Base-by-base conservation (phyloP, 805 yeast genomes). In the Maudiozyma saulgeensis region DNA sequence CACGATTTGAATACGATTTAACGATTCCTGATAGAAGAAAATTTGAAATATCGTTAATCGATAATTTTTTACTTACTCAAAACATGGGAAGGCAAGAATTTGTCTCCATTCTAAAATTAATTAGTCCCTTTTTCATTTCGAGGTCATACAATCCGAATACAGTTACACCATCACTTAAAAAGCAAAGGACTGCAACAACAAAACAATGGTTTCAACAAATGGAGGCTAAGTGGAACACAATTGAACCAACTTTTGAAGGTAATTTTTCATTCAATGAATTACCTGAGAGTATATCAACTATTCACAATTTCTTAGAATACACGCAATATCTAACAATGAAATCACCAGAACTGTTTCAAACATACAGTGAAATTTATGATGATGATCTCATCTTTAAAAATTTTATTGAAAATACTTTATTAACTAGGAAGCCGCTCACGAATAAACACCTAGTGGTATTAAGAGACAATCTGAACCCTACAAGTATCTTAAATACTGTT, bases 51-150 rank as follows among this genome's bases (percentile, higher is more conserved):
- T 54, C 67, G 3, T 44, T 79, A 43, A 73, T 79, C 6, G 69
- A 74, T 16, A 58, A 73, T 44, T 68, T 81, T 44, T 64, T 81
- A 45, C 71, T 73, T 46, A 63, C 78, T 38, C 71, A 73, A 43
- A 79, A 80, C 56, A 49, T 78, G 48, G 84, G 84, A 0, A 72
- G 70, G 49, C 70, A 71, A 41, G 69, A 76, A 15, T 63, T 63
- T 38, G 56, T 62, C 6, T 62, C 67, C 4, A 58, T 61, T 65
- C 69, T 59, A 68, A 78, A 44, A 54, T 72, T 51, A 63, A 71
- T 55, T 73, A 76, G 62, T 54, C 80, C 58, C 65, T 81, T 53
- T 63, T 68, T 58, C 57, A 70, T 60, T 49, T 71, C 75, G 2
- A 68, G 71, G 40, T 72, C 71, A 13, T 62, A 62, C 43, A 65